Percentiles rank a stretch among this genome's conserved stretches.
Conservation (phyloP, 108 stramenopile genomes). For the Pseudonitzschia pungens region DNA sequence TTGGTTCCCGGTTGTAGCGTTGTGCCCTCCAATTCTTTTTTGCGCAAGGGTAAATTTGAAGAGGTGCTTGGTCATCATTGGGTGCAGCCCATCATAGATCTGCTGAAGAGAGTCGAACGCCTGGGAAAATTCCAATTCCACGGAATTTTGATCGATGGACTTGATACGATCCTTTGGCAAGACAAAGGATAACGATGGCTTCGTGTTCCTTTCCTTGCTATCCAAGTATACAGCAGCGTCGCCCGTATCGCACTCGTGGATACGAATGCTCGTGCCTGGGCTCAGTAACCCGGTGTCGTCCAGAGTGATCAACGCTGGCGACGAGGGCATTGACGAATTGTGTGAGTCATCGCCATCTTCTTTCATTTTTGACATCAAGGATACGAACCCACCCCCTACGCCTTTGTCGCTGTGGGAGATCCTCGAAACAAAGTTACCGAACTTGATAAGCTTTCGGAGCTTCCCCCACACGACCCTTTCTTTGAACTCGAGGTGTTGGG, state of each 20-base stretch:
- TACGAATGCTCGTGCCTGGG: conserved; percentile 28
- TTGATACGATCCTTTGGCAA: conserved; percentile 12
- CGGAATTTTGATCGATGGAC: neutral
- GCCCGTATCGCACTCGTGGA: conserved; percentile 17
- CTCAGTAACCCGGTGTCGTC: neutral
- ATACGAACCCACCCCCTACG: neutral
- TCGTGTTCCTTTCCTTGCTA: neutral
- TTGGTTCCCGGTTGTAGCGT: conserved; percentile 48
- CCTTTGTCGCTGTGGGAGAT: neutral
- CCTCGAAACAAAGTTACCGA: neutral
- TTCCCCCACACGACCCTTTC: conserved; percentile 1
- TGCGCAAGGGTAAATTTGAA: conserved; percentile 83
- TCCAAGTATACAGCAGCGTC: conserved; percentile 16
- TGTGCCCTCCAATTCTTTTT: conserved; percentile 59
- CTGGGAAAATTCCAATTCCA: conserved; percentile 7
- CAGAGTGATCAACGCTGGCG: neutral
- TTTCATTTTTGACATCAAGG: neutral
- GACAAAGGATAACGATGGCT: conserved; percentile 20
- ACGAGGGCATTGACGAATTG: neutral
- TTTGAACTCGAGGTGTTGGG: conserved; percentile 45
- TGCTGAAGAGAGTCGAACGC: conserved; percentile 49
- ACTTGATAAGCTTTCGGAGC: neutral
- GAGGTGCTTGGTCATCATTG: conserved; percentile 43
- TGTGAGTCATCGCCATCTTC: neutral
- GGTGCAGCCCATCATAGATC: conserved; percentile 35